Base-by-base conservation (phyloP, 2,329 filamentous ascomycete genomes). In the Xylaria sp. region DNA sequence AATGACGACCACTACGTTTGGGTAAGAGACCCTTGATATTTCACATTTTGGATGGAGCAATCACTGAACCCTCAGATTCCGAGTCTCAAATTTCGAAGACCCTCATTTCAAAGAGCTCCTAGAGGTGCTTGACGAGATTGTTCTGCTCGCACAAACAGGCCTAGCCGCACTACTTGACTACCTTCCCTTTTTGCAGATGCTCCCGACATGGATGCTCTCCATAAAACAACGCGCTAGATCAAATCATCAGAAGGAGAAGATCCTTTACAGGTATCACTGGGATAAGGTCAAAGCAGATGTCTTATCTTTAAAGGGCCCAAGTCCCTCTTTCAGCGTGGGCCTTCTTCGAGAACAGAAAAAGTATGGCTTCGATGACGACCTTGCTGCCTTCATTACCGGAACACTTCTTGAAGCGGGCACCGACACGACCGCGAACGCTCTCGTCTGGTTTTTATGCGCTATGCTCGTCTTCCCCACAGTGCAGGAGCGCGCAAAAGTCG, bases 401-500 rank as follows among this genome's bases (percentile, higher is more conserved):
- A 67, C 66, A 1, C 63, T 74, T 21, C 70, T 78, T 6, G 74
- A 78, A 42, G 79, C 78, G 1, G 79, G 79, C 3, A 76, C 78
- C 0, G 80, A 84, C 27, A 85, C 83, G 19, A 82, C 83, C 55
- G 79, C 82, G 3, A 81, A 79, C 7, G 82, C 81, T 8, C 76
- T 84, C 71, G 81, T 84, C 70, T 82, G 82, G 73, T 84, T 84
- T 74, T 70, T 83, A 39, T 82, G 83, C 79, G 80, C 81, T 68
- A 82, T 86, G 82, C 79, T 80, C 14, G 75, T 85, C 68, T 82
- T 85, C 69, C 85, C 85, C 0, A 81, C 82, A 67, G 85, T 84
- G 77, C 81, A 84, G 67, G 75, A 75, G 57, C 81, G 81, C 71
- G 82, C 83, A 2, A 84, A 88, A 73, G 83, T 82, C 45, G 86